phyloP scores from a whole-genome alignment of 2,329 filamentous ascomycete genomes.

The Aspergillus sp. region DNA sequence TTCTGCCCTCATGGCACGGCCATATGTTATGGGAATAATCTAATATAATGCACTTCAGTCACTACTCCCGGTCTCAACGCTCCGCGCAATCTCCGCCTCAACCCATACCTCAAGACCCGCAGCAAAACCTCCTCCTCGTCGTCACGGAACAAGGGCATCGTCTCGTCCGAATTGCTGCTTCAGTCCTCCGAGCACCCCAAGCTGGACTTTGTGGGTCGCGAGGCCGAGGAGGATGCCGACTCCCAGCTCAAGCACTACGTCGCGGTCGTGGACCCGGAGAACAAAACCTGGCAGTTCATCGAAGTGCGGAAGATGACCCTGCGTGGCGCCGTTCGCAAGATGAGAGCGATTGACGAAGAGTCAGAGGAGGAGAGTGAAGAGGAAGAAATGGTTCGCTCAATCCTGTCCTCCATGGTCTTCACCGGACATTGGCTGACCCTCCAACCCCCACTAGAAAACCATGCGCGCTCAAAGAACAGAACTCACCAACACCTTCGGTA shows the following conservation, averaged over 20 bases:
- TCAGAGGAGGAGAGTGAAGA: constrained; percentile 32
- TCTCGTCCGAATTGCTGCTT: constrained; percentile 55
- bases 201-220: constrained; percentile 60
- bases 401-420: background rate
- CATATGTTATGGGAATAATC: background rate
- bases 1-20: background rate
- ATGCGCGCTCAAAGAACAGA: constrained; percentile 43
- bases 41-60: constrained; percentile 21
- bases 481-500: constrained; percentile 53
- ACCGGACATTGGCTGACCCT: background rate
- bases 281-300: constrained; percentile 55
- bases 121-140: constrained; percentile 35
- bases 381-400: constrained; percentile 31
- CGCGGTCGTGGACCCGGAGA: constrained; percentile 59
- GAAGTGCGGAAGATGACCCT: constrained; percentile 58
- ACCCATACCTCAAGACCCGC: constrained; percentile 54
- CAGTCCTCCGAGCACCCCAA: constrained; percentile 63
- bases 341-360: constrained; percentile 28
- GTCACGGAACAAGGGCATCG: constrained; percentile 39
- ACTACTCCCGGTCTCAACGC: constrained; percentile 38
- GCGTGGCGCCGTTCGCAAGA: constrained; percentile 48
- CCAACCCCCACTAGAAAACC: constrained; percentile 29
- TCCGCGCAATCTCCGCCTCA: constrained; percentile 33
- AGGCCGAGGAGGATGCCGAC: constrained; percentile 53
- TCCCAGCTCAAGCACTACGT: constrained; percentile 61